Conservation (phyloP, 192 early-diverging fungal species). For the Entomortierella parvispora region DNA sequence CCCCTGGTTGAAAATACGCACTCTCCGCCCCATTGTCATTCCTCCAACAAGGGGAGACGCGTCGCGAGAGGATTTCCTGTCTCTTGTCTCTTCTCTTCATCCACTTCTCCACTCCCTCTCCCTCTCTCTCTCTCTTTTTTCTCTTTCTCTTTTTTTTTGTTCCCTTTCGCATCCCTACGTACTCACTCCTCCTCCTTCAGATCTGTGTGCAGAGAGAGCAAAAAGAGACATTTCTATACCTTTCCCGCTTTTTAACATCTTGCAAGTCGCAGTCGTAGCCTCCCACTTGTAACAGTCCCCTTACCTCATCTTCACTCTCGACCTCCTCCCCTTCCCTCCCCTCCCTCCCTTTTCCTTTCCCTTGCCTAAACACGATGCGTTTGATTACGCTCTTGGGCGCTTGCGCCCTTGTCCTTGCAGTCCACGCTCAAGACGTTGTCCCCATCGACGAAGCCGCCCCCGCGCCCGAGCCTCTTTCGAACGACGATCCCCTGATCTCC, state of each 20-base stretch:
- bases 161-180: neutral
- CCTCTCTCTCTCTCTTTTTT: neutral
- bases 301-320: neutral
- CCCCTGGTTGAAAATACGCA: too few species aligned
- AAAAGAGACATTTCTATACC: too few species aligned
- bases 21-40: too few species aligned
- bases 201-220: too few species aligned
- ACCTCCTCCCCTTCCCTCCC: neutral
- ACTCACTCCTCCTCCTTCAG: too few species aligned
- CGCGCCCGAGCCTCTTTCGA: too few species aligned
- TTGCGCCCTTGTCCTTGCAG: constrained; percentile 23
- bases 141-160: neutral
- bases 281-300: neutral
- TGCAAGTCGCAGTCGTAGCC: too few species aligned
- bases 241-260: too few species aligned
- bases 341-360: neutral
- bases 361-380: constrained; percentile 6
- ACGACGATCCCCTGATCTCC: neutral
- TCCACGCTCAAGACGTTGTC: constrained; percentile 11
- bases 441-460: too few species aligned
- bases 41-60: too few species aligned
- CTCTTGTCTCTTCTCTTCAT: neutral
- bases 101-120: constrained; percentile 1
- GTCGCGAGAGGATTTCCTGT: too few species aligned
- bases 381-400: constrained; percentile 24